Percentiles rank a stretch among this genome's conserved stretches.
phyloP scores from a whole-genome alignment of 1,284 basidiomycete species.

The Limonomyces culmigenus region DNA sequence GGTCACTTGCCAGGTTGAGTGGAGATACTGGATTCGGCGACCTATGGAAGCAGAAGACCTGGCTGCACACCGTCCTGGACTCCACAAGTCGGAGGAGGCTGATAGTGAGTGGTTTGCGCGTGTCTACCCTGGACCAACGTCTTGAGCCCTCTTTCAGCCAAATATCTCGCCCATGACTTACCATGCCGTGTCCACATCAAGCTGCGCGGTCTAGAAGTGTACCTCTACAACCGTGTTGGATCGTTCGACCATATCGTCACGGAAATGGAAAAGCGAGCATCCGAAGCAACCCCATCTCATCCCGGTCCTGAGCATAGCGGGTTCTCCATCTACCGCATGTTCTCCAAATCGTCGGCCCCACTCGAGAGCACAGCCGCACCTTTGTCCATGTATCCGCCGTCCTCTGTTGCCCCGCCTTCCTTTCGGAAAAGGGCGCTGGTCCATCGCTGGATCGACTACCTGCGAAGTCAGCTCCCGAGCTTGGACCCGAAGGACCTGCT shows the following conservation, averaged over 20 bases:
- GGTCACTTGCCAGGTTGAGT: conserved; percentile 71
- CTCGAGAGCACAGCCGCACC: conserved; percentile 12
- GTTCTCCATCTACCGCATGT: conserved; percentile 12
- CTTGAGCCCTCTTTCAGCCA: conserved; percentile 10
- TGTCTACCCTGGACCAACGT: neutral
- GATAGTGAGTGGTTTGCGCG: too few relatives aligned
- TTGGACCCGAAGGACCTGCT: conserved; percentile 66
- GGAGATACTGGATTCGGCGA: conserved; percentile 82
- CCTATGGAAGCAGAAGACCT: conserved; percentile 52
- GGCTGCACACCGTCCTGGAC: conserved; percentile 30
- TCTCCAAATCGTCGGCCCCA: conserved; percentile 13
- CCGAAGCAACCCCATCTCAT: conserved; percentile 8
- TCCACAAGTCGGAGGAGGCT: conserved; percentile 21
- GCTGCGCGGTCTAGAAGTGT: conserved; percentile 77
- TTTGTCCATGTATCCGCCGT: conserved; percentile 9
- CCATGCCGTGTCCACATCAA: conserved; percentile 67
- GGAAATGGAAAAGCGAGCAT: conserved; percentile 32
- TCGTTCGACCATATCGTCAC: conserved; percentile 76
- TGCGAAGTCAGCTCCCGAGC: conserved; percentile 43
- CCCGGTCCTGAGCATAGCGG: conserved; percentile 10
- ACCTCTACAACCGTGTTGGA: conserved; percentile 77
- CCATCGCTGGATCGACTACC: conserved; percentile 26
- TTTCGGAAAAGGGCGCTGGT: conserved; percentile 28
- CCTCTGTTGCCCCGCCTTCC: conserved; percentile 12
- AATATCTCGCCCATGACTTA: conserved; percentile 18